Evolutionary conservation across 2,329 filamentous ascomycete genomes (phyloP).

Genomic region (Leptodontidium sp.): DNA sequence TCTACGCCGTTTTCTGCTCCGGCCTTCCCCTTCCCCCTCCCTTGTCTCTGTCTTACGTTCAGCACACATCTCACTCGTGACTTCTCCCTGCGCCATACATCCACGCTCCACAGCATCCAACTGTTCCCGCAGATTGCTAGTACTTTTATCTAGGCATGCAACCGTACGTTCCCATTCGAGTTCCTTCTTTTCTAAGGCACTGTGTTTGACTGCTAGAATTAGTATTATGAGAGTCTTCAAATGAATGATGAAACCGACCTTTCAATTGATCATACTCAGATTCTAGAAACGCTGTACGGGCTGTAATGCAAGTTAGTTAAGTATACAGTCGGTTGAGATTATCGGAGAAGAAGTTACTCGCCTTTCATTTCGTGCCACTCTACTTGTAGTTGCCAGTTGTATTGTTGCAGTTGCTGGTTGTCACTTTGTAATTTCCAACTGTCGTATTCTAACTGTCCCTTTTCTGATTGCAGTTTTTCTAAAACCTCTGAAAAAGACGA

Average conservation of each 20-base stretch:
- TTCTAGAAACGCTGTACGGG: too few relatives aligned
- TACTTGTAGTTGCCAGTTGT: neutral
- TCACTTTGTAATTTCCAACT: conserved; percentile 10
- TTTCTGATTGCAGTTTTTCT: too few relatives aligned
- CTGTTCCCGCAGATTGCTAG: neutral
- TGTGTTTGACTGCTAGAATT: conserved; percentile 14
- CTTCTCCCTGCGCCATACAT: neutral
- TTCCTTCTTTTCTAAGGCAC: too few relatives aligned
- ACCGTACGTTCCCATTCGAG: too few relatives aligned
- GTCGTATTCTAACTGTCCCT: conserved; percentile 1
- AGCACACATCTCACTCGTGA: neutral
- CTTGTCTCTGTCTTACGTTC: neutral
- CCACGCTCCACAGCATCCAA: neutral
- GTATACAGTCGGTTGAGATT: too few relatives aligned
- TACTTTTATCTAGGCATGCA: too few relatives aligned
- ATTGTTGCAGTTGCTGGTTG: conserved; percentile 5
- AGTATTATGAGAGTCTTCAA: conserved; percentile 6
- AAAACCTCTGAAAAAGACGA: too few relatives aligned
- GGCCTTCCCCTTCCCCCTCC: neutral
- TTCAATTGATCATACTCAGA: too few relatives aligned
- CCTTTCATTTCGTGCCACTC: too few relatives aligned
- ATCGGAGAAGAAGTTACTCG: too few relatives aligned
- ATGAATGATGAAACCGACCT: conserved; percentile 13
- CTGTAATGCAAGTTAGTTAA: too few relatives aligned
- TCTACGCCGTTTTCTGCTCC: too few relatives aligned